These are phyloP conservation scores for Irineochytrium annulatum DNA, from an alignment of 192 early-diverging fungal genomes.

Conservation along the genomic window DNA sequence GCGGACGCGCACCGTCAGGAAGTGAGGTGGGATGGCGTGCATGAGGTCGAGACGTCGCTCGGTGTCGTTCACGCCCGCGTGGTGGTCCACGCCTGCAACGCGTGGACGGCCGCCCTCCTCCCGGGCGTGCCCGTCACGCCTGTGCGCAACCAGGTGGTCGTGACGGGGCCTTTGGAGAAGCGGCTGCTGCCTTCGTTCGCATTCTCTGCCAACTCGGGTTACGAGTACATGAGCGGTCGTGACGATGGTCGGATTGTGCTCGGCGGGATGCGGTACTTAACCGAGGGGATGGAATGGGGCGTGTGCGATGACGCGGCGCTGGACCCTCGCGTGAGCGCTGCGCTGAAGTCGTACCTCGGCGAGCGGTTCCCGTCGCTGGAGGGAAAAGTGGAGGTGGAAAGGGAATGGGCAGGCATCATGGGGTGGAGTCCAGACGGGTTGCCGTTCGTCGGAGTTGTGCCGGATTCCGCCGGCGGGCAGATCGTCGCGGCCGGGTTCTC, in stretches of 20 bases:
- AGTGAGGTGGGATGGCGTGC: background rate
- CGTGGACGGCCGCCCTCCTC: conserved; percentile 36
- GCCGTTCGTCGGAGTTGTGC: conserved; percentile 38
- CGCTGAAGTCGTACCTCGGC: conserved; percentile 21
- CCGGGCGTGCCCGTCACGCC: conserved; percentile 37
- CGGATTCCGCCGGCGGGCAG: conserved; percentile 5
- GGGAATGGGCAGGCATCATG: conserved; percentile 52
- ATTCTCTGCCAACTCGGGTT: conserved; percentile 37
- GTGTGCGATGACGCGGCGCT: conserved; percentile 28
- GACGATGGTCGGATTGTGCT: conserved; percentile 42
- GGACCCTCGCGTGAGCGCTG: conserved; percentile 18
- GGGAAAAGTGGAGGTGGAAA: conserved; percentile 11
- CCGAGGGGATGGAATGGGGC: conserved; percentile 30
- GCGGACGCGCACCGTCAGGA: background rate
- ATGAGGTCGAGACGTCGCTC: conserved; percentile 14
- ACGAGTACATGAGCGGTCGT: conserved; percentile 42
- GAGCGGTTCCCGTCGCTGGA: conserved; percentile 10
- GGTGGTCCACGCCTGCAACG: conserved; percentile 47
- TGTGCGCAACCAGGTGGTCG: conserved; percentile 48
- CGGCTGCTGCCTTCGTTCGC: conserved; percentile 6
- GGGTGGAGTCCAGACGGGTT: conserved; percentile 33
- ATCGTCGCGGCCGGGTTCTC: conserved; percentile 35
- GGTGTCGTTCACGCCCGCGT: conserved; percentile 18
- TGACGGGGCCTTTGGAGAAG: conserved; percentile 22
- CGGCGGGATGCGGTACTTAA: conserved; percentile 40